Percentiles rank a stretch among this genome's conserved stretches.
These are phyloP conservation scores for Fonsecaea pedrosoi DNA, from an alignment of 2,329 filamentous ascomycete genomes.

Conservation along the genomic window DNA sequence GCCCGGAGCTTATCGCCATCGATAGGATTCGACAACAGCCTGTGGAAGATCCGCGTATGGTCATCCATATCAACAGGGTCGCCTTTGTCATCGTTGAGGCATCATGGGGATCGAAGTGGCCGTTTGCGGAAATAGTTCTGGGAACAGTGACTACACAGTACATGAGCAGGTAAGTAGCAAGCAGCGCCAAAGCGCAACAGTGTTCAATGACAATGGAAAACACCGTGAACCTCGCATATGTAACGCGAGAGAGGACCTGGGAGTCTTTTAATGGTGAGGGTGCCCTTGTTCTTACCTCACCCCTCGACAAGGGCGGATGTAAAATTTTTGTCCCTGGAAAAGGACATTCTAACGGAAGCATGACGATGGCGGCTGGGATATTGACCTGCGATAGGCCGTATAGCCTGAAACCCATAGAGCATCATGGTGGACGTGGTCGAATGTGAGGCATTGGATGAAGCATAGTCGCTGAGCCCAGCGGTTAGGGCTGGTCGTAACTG, in stretches of 20 bases:
- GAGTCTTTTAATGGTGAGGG: conserved; percentile 13
- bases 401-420: conserved; percentile 33
- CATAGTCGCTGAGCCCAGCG: conserved; percentile 26
- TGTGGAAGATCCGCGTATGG: conserved; percentile 25
- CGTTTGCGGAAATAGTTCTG: conserved; percentile 33
- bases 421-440: conserved; percentile 27
- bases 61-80: conserved; percentile 26
- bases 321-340: conserved; percentile 28
- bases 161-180: conserved; percentile 14
- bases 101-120: conserved; percentile 25
- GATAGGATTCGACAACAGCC: conserved; percentile 21
- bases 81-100: conserved; percentile 35
- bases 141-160: conserved; percentile 19
- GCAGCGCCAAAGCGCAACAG: conserved; percentile 1
- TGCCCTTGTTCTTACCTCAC: conserved; percentile 27
- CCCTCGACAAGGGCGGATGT: conserved; percentile 26
- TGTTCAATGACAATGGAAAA: conserved; percentile 1
- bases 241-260: conserved; percentile 18
- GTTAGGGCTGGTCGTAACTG: conserved; percentile 22
- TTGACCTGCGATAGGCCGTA: conserved; percentile 26
- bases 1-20: conserved; percentile 20
- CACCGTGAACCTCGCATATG: conserved; percentile 19
- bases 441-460: conserved; percentile 32
- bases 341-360: conserved; percentile 15
- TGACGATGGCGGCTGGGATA: conserved; percentile 35